Evolutionary conservation across 208 protist genomes (phyloP).

Genomic region (Acanthamoeba castellanii): DNA sequence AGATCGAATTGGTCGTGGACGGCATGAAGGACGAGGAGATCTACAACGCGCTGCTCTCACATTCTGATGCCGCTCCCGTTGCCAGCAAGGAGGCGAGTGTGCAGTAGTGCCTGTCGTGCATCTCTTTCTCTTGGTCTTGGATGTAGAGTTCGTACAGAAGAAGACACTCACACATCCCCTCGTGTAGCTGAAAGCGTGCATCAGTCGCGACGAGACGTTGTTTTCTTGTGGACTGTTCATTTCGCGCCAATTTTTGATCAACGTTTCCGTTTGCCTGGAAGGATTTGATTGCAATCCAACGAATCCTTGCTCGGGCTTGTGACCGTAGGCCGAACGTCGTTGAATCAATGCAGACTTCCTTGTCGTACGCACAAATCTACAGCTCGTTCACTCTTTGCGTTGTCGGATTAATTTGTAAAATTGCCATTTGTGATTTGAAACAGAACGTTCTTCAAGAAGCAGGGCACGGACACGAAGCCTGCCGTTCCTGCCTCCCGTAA

Average conservation of each 20-base stretch:
- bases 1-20: slow-evolving; percentile 19
- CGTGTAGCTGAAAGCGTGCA: no score
- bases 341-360: background rate
- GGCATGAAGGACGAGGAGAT: slow-evolving; percentile 28
- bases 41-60: background rate
- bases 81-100: slow-evolving; percentile 6
- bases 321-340: background rate
- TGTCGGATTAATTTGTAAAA: no score
- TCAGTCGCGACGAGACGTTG: no score
- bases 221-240: no score
- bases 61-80: background rate
- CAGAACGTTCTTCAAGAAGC: slow-evolving; percentile 18
- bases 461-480: background rate
- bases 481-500: background rate
- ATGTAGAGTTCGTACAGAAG: no score
- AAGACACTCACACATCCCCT: no score
- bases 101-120: background rate
- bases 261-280: no score
- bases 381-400: background rate
- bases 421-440: background rate
- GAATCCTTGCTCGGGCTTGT: no score
- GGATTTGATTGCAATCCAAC: no score
- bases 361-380: background rate
- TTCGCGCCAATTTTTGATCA: no score
- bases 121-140: background rate